A percentile compares a stretch with the other conserved stretches of the same genome.
Conservation (phyloP, 257 asterid species). For the Solanum phureja region DNA sequence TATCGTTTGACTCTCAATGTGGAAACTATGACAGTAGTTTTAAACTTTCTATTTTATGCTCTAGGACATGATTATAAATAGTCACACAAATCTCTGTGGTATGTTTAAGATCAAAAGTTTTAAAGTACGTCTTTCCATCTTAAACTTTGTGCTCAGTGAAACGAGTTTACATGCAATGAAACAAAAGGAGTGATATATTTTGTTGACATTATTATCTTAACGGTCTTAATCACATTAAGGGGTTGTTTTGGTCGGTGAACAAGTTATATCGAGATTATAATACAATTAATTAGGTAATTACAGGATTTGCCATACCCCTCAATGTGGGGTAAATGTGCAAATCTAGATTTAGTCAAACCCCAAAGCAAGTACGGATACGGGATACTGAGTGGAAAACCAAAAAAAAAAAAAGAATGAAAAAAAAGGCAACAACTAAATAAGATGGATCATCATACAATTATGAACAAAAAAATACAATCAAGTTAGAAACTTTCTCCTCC, state of each 20-base stretch:
- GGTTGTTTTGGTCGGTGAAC: neutral
- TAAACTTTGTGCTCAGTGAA: neutral
- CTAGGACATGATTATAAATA: neutral
- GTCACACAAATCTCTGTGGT: neutral
- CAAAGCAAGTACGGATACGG: neutral
- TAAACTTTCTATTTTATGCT: neutral
- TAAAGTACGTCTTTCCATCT: neutral
- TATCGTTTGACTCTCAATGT: too few relatives aligned
- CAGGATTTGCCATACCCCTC: neutral
- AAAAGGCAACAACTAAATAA: neutral
- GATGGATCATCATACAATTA: neutral
- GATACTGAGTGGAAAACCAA: fast-evolving
- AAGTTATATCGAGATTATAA: neutral
- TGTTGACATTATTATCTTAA: neutral
- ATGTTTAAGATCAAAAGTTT: neutral
- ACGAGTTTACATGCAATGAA: neutral
- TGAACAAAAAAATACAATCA: neutral
- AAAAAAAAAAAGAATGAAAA: too few relatives aligned
- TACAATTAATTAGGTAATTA: neutral
- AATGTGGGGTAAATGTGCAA: too few relatives aligned
- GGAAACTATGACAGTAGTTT: neutral
- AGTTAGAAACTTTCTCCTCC: slow-evolving; percentile 32
- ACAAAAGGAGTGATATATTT: neutral
- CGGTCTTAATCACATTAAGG: neutral
- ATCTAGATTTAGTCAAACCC: neutral